These are phyloP conservation scores for Ophiostoma himal-ulmi DNA, from an alignment of 2,329 filamentous ascomycete species.

Conservation along the genomic window DNA sequence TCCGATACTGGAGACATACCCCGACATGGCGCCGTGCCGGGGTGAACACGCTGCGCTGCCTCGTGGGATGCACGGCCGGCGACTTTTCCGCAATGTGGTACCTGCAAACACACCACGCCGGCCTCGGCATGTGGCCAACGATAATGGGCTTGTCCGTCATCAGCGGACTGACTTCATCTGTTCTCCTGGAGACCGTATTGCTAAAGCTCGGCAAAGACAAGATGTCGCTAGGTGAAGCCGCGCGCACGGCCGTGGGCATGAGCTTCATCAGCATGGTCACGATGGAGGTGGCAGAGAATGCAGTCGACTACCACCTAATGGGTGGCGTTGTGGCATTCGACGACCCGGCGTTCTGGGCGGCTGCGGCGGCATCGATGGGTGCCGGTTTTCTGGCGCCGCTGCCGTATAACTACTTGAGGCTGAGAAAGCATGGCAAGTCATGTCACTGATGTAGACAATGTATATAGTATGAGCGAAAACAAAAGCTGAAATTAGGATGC, in stretches of 20 bases:
- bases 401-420: constrained; percentile 48
- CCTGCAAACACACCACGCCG: constrained; percentile 44
- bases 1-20: constrained; percentile 33
- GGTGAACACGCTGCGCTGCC: constrained; percentile 51
- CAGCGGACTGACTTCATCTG: constrained; percentile 36
- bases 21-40: constrained; percentile 45
- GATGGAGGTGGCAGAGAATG: constrained; percentile 52
- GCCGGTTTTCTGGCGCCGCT: constrained; percentile 46
- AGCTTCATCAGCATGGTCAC: constrained; percentile 54
- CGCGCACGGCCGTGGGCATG: constrained; percentile 51
- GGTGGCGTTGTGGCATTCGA: constrained; percentile 45
- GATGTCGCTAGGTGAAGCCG: constrained; percentile 42
- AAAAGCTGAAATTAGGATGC: not conserved
- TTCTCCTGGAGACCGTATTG: not conserved
- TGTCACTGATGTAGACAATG: constrained; percentile 37
- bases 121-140: constrained; percentile 40
- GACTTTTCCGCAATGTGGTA: constrained; percentile 53
- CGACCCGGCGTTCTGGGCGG: constrained; percentile 47
- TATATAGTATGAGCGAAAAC: not conserved
- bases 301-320: constrained; percentile 51
- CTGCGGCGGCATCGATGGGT: constrained; percentile 40
- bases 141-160: constrained; percentile 52
- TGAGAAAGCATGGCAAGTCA: constrained; percentile 44
- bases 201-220: constrained; percentile 24
- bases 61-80: constrained; percentile 50